phyloP scores from a whole-genome alignment of 148 eudicot species.

The Camellia sinensis region DNA sequence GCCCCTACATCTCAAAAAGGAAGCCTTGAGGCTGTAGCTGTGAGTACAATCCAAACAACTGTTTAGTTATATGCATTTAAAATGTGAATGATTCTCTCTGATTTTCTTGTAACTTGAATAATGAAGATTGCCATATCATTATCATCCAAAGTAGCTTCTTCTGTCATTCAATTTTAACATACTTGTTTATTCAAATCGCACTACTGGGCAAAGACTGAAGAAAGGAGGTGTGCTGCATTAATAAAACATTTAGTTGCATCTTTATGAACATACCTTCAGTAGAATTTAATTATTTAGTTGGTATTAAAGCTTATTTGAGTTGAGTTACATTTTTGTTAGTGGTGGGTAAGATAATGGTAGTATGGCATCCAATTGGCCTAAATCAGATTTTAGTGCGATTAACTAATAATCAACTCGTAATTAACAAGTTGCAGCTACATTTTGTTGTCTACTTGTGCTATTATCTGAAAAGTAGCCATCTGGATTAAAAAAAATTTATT shows the following conservation, averaged over 20 bases:
- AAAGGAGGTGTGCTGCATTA: not conserved
- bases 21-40: constrained; percentile 81
- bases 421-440: not conserved
- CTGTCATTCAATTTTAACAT: not conserved
- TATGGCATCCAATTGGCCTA: no score
- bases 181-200: not conserved
- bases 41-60: constrained; percentile 38
- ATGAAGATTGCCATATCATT: not conserved
- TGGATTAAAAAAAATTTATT: not conserved
- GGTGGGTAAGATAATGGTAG: no score
- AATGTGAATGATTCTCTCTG: not conserved
- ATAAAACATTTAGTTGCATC: not conserved
- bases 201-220: not conserved
- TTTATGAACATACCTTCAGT: no score
- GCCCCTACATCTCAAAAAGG: constrained; percentile 54
- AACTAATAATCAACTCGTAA: no score
- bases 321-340: no score
- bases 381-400: no score
- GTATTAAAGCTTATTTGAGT: no score
- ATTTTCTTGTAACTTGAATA: not conserved
- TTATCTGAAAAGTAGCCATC: constrained; percentile 1
- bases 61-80: not conserved
- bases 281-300: no score
- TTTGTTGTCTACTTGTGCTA: not conserved
- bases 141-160: not conserved